Base-by-base conservation (phyloP, 805 yeast species). In the Teunomyces tritomae region DNA sequence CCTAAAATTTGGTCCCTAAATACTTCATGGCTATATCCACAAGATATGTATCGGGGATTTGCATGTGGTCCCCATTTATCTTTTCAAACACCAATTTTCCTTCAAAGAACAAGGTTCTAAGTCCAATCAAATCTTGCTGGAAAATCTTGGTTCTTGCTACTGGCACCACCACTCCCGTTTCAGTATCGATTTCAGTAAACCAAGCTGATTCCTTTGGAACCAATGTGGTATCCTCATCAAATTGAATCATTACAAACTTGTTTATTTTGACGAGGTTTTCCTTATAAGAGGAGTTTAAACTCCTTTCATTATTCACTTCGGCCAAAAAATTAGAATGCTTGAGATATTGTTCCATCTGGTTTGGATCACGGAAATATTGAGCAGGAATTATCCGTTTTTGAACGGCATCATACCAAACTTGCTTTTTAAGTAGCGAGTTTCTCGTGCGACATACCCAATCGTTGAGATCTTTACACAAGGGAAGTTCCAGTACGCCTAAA, bases 151-250 rank as follows among this genome's bases (percentile, higher is more conserved):
- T 78, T 30, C 78, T 62, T 10, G 73, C 56, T 42, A 84, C 75
- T 0, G 77, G 73, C 3, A 80, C 64, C 0, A 69, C 42, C 0
- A 59, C 55, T 0, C 80, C 83, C 0, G 78, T 63, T 9, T 37
- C 29, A 2, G 52, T 55, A 51, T 83, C 81, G 5, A 64, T 50
- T 55, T 85, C 90, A 43, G 65, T 74, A 57, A 85, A 84, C 80
- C 82, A 80, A 0, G 91, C 83, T 45, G 85, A 79, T 48, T 85
- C 86, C 57, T 79, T 82, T 1, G 96, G 96, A 5, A 82, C 82
- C 5, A 87, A 65, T 1, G 86, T 85, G n/a, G 76, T 76, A 61
- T 87, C 96, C 50, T 78, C 64, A 2, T 65, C 64, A 55, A 88
- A 87, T 63, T 70, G 62, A 2, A 85, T 68, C 74, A 88, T 62